phyloP scores from a whole-genome alignment of 768 basidiomycete genomes.

The Auricularia sp. region DNA sequence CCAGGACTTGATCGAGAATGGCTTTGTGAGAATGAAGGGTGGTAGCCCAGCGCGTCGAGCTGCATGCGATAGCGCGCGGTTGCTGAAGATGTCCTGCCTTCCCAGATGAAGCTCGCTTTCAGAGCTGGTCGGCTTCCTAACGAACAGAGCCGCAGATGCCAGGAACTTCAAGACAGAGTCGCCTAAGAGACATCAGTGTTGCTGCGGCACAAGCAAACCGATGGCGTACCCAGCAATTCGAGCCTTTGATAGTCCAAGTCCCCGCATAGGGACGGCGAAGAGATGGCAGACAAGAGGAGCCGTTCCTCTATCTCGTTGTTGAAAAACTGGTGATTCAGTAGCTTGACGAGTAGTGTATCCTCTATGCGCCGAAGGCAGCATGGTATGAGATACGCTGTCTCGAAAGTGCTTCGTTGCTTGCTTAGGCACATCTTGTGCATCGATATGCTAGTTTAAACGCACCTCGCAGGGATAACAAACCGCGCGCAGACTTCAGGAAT shows the following conservation, averaged over 20 bases:
- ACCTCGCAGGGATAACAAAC: slow-evolving; percentile 68
- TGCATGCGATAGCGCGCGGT: slow-evolving; percentile 49
- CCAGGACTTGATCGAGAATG: slow-evolving; percentile 61
- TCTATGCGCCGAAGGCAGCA: slow-evolving; percentile 66
- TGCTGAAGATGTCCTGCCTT: slow-evolving; percentile 65
- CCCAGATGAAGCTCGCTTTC: slow-evolving; percentile 61
- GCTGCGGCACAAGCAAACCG: background rate
- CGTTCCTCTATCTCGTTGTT: slow-evolving; percentile 49
- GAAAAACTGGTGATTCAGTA: slow-evolving; percentile 64
- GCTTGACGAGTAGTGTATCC: slow-evolving; percentile 63
- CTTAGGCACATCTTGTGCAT: too few relatives aligned
- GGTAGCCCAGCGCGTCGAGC: slow-evolving; percentile 54
- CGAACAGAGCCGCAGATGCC: slow-evolving; percentile 63
- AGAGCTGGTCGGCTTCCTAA: slow-evolving; percentile 48
- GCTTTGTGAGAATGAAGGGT: slow-evolving; percentile 60
- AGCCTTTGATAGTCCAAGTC: slow-evolving; percentile 77
- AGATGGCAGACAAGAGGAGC: slow-evolving; percentile 54
- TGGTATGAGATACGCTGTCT: slow-evolving; percentile 60
- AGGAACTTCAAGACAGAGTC: slow-evolving; percentile 80
- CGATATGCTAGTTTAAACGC: slow-evolving; percentile 6
- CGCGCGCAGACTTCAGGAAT: slow-evolving; percentile 76
- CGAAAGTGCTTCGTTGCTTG: slow-evolving; percentile 39
- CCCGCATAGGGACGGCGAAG: slow-evolving; percentile 55
- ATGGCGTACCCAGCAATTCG: slow-evolving; percentile 62
- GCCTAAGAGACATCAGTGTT: slow-evolving; percentile 28